These are phyloP conservation scores for Linderniella brevidens DNA, from an alignment of 257 asterid genomes.

Conservation along the genomic window DNA sequence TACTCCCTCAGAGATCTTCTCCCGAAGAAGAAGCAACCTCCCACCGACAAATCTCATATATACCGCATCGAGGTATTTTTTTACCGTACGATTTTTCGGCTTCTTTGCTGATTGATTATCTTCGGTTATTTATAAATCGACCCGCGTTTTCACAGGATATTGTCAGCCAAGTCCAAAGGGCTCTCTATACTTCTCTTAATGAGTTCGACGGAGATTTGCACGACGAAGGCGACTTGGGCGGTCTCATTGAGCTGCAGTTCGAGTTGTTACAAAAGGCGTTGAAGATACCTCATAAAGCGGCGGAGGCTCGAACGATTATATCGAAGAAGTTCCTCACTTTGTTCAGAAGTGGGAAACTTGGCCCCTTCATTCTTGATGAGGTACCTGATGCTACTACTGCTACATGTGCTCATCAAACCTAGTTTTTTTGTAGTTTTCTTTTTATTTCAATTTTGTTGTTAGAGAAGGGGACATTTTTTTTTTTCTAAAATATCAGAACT, in stretches of 20 bases:
- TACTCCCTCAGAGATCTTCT: conserved; percentile 42
- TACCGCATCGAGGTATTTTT: conserved; percentile 52
- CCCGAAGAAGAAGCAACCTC: conserved; percentile 31
- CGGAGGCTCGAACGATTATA: conserved; percentile 57
- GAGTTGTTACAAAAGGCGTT: conserved; percentile 52
- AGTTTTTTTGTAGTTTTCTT: background rate
- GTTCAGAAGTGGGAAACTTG: conserved; percentile 72
- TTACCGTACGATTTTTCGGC: too few species aligned
- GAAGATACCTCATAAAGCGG: conserved; percentile 51
- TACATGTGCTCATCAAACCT: background rate
- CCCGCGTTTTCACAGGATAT: conserved; percentile 33
- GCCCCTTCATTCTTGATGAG: conserved; percentile 76
- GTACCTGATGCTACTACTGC: conserved; percentile 24
- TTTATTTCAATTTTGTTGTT: too few species aligned
- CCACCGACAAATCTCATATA: conserved; percentile 29
- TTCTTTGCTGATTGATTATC: background rate
- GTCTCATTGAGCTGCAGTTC: conserved; percentile 63
- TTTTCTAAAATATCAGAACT: too few species aligned
- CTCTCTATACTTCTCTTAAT: conserved; percentile 28
- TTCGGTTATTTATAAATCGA: background rate
- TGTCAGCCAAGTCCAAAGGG: conserved; percentile 45
- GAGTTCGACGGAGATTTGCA: conserved; percentile 61
- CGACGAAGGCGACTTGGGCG: conserved; percentile 58
- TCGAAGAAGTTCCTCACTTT: conserved; percentile 64
- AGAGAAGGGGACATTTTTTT: too few species aligned